Evolutionary conservation across 2,329 filamentous ascomycete species (phyloP).

Genomic region (Leptographium wingfieldii): DNA sequence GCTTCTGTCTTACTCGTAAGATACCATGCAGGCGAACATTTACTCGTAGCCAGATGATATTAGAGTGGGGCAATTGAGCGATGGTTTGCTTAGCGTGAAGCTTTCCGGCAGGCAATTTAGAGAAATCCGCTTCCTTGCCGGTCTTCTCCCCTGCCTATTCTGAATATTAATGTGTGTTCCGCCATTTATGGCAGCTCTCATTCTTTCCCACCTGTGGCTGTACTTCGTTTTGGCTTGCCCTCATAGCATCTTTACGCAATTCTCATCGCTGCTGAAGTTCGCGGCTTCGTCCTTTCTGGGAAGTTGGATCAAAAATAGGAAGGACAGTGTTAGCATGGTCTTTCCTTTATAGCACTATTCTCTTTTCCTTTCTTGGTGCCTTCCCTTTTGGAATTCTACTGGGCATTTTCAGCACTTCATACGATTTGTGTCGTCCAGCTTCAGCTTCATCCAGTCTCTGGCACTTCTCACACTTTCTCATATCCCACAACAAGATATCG

Average conservation of each 20-base stretch:
- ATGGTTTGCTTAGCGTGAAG: not conserved
- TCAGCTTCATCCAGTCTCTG: not conserved
- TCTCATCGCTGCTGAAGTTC: too few species aligned
- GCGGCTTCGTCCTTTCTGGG: not conserved
- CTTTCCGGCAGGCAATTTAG: slow-evolving; percentile 3
- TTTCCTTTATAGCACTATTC: not conserved
- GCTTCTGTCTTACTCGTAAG: too few species aligned
- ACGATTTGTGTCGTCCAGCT: not conserved
- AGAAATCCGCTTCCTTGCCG: not conserved
- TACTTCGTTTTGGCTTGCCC: not conserved
- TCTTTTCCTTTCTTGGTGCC: not conserved
- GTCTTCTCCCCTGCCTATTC: not conserved
- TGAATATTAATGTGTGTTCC: not conserved
- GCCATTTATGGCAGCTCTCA: not conserved
- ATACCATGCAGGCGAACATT: too few species aligned
- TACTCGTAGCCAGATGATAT: too few species aligned
- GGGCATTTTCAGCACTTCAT: not conserved
- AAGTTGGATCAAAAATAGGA: not conserved
- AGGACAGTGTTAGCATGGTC: not conserved
- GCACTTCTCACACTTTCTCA: not conserved
- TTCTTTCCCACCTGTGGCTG: not conserved
- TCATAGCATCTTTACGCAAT: not conserved
- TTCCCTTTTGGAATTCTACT: not conserved
- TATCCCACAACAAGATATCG: not conserved
- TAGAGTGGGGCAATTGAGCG: too few species aligned